Conservation (phyloP, 495 filamentous ascomycete species). For the Durotheca rogersii region DNA sequence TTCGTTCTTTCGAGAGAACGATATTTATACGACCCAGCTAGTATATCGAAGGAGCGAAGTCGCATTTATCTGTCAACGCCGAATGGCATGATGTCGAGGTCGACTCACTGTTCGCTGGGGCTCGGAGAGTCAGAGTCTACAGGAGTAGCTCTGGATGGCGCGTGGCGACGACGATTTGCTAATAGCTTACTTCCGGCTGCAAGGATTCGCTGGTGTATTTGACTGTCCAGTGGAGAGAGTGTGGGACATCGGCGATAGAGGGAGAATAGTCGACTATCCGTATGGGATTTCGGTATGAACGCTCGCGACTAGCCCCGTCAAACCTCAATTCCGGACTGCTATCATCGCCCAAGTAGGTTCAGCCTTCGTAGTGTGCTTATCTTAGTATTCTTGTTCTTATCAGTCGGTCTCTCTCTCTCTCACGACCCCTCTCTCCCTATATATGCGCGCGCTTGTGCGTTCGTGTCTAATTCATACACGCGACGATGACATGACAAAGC, state of each 20-base stretch:
- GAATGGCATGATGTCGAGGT: slow-evolving; percentile 19
- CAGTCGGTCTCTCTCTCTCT: too few relatives aligned
- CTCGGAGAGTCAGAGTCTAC: not conserved
- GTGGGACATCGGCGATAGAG: slow-evolving; percentile 6
- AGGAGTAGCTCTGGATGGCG: slow-evolving; percentile 1
- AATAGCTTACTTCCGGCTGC: not conserved
- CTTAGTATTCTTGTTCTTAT: not conserved
- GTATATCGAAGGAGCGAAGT: not conserved
- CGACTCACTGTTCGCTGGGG: slow-evolving; percentile 1
- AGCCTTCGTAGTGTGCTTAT: not conserved
- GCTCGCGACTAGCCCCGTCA: not conserved
- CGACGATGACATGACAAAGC: too few relatives aligned
- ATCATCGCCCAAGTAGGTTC: slow-evolving; percentile 15
- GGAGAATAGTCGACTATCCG: not conserved
- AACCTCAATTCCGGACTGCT: slow-evolving; percentile 6
- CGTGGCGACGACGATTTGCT: slow-evolving; percentile 13
- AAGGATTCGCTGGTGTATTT: slow-evolving; percentile 16
- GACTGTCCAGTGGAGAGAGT: slow-evolving; percentile 14
- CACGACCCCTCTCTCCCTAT: too few relatives aligned
- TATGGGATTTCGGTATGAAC: not conserved
- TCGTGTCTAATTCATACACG: too few relatives aligned
- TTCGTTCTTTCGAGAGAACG: slow-evolving; percentile 1
- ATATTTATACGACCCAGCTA: not conserved
- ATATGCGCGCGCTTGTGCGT: too few relatives aligned
- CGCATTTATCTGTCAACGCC: not conserved